Conservation (phyloP, 805 yeast species). For the Yamadazyma paraphyllophila region DNA sequence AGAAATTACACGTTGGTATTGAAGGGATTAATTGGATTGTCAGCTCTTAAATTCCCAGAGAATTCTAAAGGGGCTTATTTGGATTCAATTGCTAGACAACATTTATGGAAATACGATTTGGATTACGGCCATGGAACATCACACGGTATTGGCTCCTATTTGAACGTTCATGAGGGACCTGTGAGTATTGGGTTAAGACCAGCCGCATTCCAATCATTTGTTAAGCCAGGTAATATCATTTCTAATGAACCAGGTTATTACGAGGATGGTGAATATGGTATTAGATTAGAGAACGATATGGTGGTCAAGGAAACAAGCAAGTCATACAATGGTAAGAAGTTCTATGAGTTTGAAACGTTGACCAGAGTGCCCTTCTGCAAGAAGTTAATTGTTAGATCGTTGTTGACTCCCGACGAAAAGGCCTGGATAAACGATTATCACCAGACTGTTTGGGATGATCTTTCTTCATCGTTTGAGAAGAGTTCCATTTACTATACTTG, state of each 20-base stretch:
- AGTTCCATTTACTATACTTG: conserved; percentile 42
- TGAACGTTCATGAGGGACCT: conserved; percentile 64
- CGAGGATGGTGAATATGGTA: conserved; percentile 58
- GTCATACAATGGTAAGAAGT: conserved; percentile 52
- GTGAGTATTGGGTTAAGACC: conserved; percentile 59
- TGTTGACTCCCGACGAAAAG: conserved; percentile 62
- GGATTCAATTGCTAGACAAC: conserved; percentile 59
- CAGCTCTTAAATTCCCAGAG: conserved; percentile 51
- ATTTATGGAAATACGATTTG: conserved; percentile 53
- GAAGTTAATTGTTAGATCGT: conserved; percentile 59
- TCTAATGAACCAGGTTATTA: conserved; percentile 66
- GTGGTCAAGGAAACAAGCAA: conserved; percentile 41
- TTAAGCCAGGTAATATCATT: conserved; percentile 53
- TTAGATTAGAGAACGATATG: conserved; percentile 54
- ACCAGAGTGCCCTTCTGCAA: conserved; percentile 82
- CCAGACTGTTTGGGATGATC: conserved; percentile 48
- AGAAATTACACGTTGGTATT: conserved; percentile 56
- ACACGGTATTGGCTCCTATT: conserved; percentile 61
- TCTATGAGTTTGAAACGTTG: conserved; percentile 74
- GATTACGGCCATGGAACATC: conserved; percentile 67
- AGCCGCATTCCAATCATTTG: conserved; percentile 41
- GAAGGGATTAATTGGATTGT: conserved; percentile 54
- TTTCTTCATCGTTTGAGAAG: conserved; percentile 39
- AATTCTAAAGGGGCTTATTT: conserved; percentile 52
- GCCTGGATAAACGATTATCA: conserved; percentile 72